A percentile compares a stretch with the other conserved stretches of the same genome.
phyloP scores from a whole-genome alignment of 2,329 filamentous ascomycete species.

The Neofusicoccum sp. region DNA sequence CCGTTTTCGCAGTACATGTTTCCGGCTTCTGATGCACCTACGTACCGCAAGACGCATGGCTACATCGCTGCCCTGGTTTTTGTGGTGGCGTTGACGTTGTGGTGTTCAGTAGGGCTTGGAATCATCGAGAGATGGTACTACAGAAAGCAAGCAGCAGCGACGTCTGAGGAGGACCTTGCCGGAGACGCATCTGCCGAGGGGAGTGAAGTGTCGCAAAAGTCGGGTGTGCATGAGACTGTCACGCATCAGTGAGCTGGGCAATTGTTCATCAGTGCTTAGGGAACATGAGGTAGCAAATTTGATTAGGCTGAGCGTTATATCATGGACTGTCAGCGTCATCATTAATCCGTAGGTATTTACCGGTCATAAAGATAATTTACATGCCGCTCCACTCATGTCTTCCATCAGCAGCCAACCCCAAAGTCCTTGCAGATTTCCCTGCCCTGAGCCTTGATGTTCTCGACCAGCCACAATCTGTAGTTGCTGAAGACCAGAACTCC shows the following conservation, averaged over 20 bases:
- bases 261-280: too few species aligned
- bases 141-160: not conserved
- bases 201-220: not conserved
- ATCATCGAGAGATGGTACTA: constrained; percentile 6
- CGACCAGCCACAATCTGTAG: constrained; percentile 36
- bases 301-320: too few species aligned
- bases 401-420: constrained; percentile 21
- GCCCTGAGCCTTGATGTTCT: constrained; percentile 32
- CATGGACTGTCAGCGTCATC: too few species aligned
- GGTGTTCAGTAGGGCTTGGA: constrained; percentile 10
- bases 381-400: not conserved
- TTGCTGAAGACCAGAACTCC: constrained; percentile 36
- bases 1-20: constrained; percentile 21
- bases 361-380: not conserved
- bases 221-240: not conserved
- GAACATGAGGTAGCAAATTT: too few species aligned
- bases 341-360: too few species aligned
- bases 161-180: not conserved
- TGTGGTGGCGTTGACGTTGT: constrained; percentile 20
- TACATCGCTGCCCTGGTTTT: constrained; percentile 20
- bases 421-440: constrained; percentile 38
- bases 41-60: constrained; percentile 15
- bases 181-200: not conserved
- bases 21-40: constrained; percentile 18
- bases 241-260: too few species aligned